Conservation (phyloP, 2,329 filamentous ascomycete species). For the Tetracladium maxilliforme region DNA sequence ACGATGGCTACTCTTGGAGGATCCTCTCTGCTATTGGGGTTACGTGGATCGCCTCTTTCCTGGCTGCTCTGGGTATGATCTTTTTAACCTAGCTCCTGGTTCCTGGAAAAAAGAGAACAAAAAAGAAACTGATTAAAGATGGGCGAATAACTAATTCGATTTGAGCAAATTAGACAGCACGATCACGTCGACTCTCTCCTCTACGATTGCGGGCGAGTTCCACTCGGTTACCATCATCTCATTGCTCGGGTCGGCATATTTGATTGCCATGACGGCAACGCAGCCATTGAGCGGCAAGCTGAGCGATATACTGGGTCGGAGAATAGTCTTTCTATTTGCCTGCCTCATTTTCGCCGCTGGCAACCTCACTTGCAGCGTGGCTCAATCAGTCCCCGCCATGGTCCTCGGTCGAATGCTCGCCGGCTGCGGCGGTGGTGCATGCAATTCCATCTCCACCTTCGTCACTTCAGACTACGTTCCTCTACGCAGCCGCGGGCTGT, state of each 20-base stretch:
- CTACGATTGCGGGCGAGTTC: slow-evolving; percentile 73
- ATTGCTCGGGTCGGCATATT: slow-evolving; percentile 78
- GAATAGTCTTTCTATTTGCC: slow-evolving; percentile 63
- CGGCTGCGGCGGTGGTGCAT: slow-evolving; percentile 67
- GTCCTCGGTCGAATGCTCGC: slow-evolving; percentile 68
- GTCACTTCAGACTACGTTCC: slow-evolving; percentile 58
- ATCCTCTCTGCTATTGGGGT: too few species aligned
- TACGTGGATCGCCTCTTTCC: too few species aligned
- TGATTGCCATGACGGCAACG: slow-evolving; percentile 76
- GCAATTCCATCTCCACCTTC: slow-evolving; percentile 64
- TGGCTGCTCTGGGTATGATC: too few species aligned
- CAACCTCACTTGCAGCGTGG: slow-evolving; percentile 71
- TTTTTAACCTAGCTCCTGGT: too few species aligned
- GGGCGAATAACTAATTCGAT: too few species aligned
- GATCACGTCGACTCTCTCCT: slow-evolving; percentile 73
- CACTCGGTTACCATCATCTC: slow-evolving; percentile 67
- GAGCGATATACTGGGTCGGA: slow-evolving; percentile 77
- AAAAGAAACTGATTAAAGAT: too few species aligned
- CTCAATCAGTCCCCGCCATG: slow-evolving; percentile 49
- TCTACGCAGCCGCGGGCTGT: slow-evolving; percentile 58
- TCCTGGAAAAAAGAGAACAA: too few species aligned
- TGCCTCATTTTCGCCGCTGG: slow-evolving; percentile 69
- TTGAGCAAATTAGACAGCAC: too few species aligned
- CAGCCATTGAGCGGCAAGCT: slow-evolving; percentile 75
- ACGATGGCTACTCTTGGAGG: too few species aligned